Percentiles rank a stretch among this genome's conserved stretches.
Evolutionary conservation across 495 filamentous ascomycete species (phyloP).

Genomic region (Annulohypoxylon bovei): DNA sequence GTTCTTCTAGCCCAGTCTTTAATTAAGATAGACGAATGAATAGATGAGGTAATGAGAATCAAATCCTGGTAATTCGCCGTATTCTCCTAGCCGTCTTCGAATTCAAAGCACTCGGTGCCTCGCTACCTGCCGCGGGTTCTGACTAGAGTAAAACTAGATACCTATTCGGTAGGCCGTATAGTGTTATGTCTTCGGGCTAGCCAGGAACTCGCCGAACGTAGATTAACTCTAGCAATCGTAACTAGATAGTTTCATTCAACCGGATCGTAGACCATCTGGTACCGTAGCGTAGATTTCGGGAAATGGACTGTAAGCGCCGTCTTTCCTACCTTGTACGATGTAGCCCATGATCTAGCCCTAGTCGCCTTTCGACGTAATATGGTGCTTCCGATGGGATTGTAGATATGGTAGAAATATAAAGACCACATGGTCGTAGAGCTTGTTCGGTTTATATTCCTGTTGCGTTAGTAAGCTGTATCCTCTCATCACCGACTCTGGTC

Average conservation of each 20-base stretch:
- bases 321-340: constrained; percentile 19
- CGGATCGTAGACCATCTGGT: too few species aligned
- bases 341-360: neutral
- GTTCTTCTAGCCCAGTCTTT: neutral
- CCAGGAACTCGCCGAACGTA: too few species aligned
- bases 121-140: too few species aligned
- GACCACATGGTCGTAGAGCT: neutral
- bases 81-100: neutral
- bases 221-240: too few species aligned
- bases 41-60: neutral
- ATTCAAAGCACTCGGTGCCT: too few species aligned
- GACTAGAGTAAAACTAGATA: too few species aligned
- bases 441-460: neutral
- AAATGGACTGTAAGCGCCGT: constrained; percentile 14
- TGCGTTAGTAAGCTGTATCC: too few species aligned
- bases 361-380: neutral
- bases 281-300: neutral
- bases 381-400: neutral
- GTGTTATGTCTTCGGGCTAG: too few species aligned
- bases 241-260: too few species aligned
- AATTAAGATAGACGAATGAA: neutral
- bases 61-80: too few species aligned
- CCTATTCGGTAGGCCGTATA: too few species aligned
- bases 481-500: too few species aligned
- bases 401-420: constrained; percentile 16